Base-by-base conservation (phyloP, 257 asterid species). In the Misopates orontium region DNA sequence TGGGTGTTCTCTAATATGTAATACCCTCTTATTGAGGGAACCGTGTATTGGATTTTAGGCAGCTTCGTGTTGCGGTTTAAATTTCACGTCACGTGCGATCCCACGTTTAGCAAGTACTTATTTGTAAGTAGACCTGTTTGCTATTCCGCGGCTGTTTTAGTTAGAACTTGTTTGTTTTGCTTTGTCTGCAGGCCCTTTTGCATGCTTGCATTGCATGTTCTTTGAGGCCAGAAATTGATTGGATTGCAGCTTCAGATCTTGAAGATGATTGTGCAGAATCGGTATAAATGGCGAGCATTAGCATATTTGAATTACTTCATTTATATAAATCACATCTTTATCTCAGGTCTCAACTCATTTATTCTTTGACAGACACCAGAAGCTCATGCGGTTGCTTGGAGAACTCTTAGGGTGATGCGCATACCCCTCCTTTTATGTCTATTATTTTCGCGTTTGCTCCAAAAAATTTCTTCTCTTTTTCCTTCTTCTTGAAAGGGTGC, bases 201-300 rank as follows among this genome's bases (percentile, higher is more conserved):
- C 99, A 90, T 83, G 95, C 99, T 64, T 90, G 96, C 81, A 78
- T 88, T 72, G 84, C 95, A 3, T 83, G 99, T 78, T 90, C 97
- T 13, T 65, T 76, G 80, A 83, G 85, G 77, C 96, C 96, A 31
- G 77, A 78, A 63, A 87, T 94, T 71, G 98, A 94, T 56, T 94
- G 99, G 98, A 80, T 94, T 74, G 99, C 99, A 48, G 99, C 99
- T 75, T 88, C 99, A 63, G 99, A 94, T 78, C 98, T 90, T 71
- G 99, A 94, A 79, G 96, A 85, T 69, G 96, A 90, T 23, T 86
- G 83, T 31, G 89, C 88, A 9, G 45, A 66, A 79, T 71, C 55
- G 84, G 99, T 94, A 83, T 25, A 62, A 40, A 36, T 59, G 11
- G 65, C 53, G 8, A 16, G 19, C 55, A 57, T 36, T 62, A 41